Evolutionary conservation across 352 stramenopile genomes (phyloP), one percentile per base, ranked within the genome.

Genomic region (Phytophthora fragariae): DNA sequence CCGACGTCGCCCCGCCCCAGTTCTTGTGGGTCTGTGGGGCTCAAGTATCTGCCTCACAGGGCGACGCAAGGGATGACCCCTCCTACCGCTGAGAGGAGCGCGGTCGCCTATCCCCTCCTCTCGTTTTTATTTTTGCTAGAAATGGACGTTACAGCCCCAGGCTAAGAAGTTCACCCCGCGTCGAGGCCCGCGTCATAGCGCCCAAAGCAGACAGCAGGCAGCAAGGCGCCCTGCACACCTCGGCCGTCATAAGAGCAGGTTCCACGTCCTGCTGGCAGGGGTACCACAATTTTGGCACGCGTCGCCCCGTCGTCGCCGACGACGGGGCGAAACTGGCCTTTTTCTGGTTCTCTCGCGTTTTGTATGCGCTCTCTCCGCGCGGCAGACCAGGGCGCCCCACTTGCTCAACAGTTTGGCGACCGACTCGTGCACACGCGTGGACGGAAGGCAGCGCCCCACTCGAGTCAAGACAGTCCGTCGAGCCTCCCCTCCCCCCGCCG

Each of bases 341-440:
- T 27, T 35, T 39, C 63, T 57, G 39, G 29, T 47, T 75, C 59
- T 76, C 62, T 78, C 68, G 63, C 55, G 47, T n/a, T 76, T 79
- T 79, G 68, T 79, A 73, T 73, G 55, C 21, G 37, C 57, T 68
- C 69, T 63, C 65, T 62, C 52, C 39, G 52, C 56, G 60, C 15
- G 50, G 61, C 66, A 69, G 53, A 70, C 53, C 67, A 47, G 57
- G 53, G 62, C 60, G 53, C 49, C 31, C 62, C 63, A 68, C 64
- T 77, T 77, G 65, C 65, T 73, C 65, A 68, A 67, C 71, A 73
- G 67, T 73, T 76, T 73, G 58, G 70, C 57, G 55, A 47, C 62
- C 65, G 70, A 70, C 60, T 70, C 65, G 67, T 74, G 65, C 66
- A 74, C 65, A 75, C 63, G 59, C 72, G 71, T 71, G 71, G 66